Percentiles rank a stretch among this genome's conserved stretches.
These are phyloP conservation scores for Evansstolkia leycettana DNA, from an alignment of 495 filamentous ascomycete genomes.

Conservation along the genomic window DNA sequence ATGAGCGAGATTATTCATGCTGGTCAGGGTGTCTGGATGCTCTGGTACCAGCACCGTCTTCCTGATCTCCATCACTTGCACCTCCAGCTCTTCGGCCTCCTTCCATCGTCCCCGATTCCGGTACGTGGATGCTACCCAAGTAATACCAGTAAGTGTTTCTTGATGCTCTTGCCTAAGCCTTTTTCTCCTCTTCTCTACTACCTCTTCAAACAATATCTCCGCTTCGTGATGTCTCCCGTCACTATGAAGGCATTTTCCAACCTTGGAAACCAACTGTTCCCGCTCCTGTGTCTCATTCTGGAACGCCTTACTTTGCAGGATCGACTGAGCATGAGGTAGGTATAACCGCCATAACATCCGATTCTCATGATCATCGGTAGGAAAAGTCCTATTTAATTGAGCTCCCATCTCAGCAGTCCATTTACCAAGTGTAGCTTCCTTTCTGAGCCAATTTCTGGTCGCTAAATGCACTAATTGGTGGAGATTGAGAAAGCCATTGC, in stretches of 20 bases:
- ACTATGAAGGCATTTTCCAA: conserved; percentile 1
- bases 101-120: conserved; percentile 8
- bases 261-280: not conserved
- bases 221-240: conserved; percentile 8
- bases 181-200: not conserved
- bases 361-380: conserved; percentile 8
- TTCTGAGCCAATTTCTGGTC: conserved; percentile 19
- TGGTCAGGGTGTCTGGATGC: conserved; percentile 21
- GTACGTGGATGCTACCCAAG: conserved; percentile 5
- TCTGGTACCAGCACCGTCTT: conserved; percentile 16
- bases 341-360: conserved; percentile 13
- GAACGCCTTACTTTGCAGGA: conserved; percentile 4
- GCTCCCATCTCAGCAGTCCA: conserved; percentile 6
- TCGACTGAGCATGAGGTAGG: conserved; percentile 15
- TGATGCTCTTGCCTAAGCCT: not conserved
- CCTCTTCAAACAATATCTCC: conserved; percentile 3
- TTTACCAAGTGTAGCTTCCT: not conserved
- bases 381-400: conserved; percentile 10
- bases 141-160: not conserved
- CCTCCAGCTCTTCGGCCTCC: conserved; percentile 15
- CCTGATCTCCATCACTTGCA: conserved; percentile 8
- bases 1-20: conserved; percentile 18
- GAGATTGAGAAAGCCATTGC: conserved; percentile 3
- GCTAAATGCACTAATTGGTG: conserved; percentile 18
- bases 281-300: not conserved